phyloP scores from a whole-genome alignment of 768 basidiomycete genomes.

The Thelephora ganbajun region DNA sequence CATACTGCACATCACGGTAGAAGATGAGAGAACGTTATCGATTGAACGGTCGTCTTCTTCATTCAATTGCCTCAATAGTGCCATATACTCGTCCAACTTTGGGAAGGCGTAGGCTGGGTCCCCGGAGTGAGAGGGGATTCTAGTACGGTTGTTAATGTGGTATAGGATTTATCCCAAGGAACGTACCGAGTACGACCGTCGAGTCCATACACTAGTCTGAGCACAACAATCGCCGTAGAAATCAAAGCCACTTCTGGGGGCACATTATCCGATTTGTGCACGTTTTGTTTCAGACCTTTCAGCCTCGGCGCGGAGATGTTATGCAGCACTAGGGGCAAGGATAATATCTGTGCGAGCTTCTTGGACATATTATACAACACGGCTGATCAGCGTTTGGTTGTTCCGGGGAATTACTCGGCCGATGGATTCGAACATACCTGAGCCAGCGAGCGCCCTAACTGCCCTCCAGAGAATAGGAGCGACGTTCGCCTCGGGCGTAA shows the following conservation, averaged over 20 bases:
- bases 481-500: constrained; percentile 62
- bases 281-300: constrained; percentile 17
- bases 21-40: constrained; percentile 27
- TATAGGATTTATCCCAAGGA: not conserved
- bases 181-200: constrained; percentile 51
- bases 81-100: constrained; percentile 32
- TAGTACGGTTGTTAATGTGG: constrained; percentile 11
- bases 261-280: constrained; percentile 46
- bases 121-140: constrained; percentile 26
- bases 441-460: constrained; percentile 50
- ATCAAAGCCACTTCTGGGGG: constrained; percentile 56
- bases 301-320: constrained; percentile 33
- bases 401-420: constrained; percentile 8
- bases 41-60: constrained; percentile 18
- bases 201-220: constrained; percentile 80
- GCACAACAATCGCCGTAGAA: constrained; percentile 46
- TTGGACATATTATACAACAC: constrained; percentile 53
- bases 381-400: constrained; percentile 25
- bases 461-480: constrained; percentile 71
- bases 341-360: constrained; percentile 37
- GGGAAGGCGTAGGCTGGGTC: constrained; percentile 57
- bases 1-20: constrained; percentile 30
- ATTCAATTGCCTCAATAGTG: constrained; percentile 23
- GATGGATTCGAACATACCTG: constrained; percentile 40
- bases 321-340: constrained; percentile 48